Conservation (phyloP, 2,329 filamentous ascomycete genomes). For the Colletotrichum sidae region DNA sequence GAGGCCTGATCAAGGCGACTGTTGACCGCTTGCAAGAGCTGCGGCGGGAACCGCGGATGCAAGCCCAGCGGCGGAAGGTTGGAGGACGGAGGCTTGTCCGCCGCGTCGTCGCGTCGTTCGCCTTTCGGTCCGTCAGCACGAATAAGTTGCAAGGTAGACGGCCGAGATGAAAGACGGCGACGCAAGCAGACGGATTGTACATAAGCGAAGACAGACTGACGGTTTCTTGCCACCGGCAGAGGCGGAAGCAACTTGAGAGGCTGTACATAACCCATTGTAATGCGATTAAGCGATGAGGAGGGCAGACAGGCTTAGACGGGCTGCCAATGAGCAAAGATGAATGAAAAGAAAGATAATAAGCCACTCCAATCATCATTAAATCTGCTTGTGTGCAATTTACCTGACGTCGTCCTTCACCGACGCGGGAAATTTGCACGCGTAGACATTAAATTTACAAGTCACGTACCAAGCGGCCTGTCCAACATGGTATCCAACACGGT, state of each 20-base stretch:
- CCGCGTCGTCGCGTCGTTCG: slow-evolving; percentile 32
- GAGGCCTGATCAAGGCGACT: neutral
- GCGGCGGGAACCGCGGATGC: slow-evolving; percentile 20
- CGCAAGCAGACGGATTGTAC: slow-evolving; percentile 35
- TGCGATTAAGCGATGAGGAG: slow-evolving; percentile 26
- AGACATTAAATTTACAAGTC: too few relatives aligned
- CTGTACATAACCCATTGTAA: slow-evolving; percentile 38
- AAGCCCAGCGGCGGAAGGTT: neutral
- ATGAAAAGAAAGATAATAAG: slow-evolving; percentile 25
- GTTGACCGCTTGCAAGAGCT: neutral
- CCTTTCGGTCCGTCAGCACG: slow-evolving; percentile 10
- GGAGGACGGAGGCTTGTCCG: slow-evolving; percentile 5
- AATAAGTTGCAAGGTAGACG: neutral
- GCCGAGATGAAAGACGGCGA: slow-evolving; percentile 1
- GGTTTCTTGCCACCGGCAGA: slow-evolving; percentile 24
- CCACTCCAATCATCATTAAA: slow-evolving; percentile 5
- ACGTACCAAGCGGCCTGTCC: too few relatives aligned
- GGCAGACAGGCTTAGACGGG: slow-evolving; percentile 14
- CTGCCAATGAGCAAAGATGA: slow-evolving; percentile 25
- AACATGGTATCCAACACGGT: too few relatives aligned
- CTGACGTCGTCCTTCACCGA: neutral
- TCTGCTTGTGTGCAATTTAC: neutral
- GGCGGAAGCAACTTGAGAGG: slow-evolving; percentile 7
- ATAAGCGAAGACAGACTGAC: slow-evolving; percentile 23
- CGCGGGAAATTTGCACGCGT: too few relatives aligned